Percentiles rank a stretch among this genome's conserved stretches.
phyloP scores from a whole-genome alignment of 2,329 filamentous ascomycete species.

The Penicillium sp. region DNA sequence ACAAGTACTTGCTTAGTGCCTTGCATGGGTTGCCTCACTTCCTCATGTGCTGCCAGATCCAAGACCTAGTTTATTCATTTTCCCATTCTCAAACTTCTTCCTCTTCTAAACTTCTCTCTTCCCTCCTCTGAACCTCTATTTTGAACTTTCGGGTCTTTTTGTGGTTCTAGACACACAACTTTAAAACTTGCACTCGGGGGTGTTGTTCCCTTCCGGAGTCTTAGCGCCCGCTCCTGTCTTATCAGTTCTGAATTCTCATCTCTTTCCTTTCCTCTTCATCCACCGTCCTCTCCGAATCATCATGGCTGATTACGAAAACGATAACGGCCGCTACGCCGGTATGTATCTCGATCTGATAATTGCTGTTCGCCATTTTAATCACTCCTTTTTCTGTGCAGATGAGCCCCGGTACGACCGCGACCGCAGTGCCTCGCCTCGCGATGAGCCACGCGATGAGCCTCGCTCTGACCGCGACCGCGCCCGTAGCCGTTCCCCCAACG shows the following conservation, averaged over 20 bases:
- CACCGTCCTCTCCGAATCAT: conserved; percentile 21
- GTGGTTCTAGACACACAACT: not conserved
- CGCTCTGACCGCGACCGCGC: conserved; percentile 51
- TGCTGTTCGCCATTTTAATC: not conserved
- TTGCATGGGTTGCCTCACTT: not conserved
- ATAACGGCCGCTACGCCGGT: conserved; percentile 67
- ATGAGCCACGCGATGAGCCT: conserved; percentile 60
- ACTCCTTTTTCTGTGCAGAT: conserved; percentile 38
- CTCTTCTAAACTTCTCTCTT: not conserved
- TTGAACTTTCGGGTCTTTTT: not conserved
- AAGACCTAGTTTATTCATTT: not conserved
- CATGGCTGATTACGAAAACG: conserved; percentile 63
- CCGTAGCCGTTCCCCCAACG: conserved; percentile 65
- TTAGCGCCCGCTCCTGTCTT: conserved; percentile 16
- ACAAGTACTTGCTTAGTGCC: not conserved
- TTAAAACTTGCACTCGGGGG: conserved; percentile 12
- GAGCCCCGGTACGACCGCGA: conserved; percentile 66
- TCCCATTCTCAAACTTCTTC: not conserved
- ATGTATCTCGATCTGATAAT: conserved; percentile 30
- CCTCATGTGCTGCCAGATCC: not conserved
- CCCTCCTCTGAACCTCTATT: not conserved
- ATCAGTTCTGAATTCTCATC: conserved; percentile 20
- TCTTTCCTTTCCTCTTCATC: conserved; percentile 20
- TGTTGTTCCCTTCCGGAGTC: conserved; percentile 18
- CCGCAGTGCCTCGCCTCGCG: conserved; percentile 65